These are phyloP conservation scores for Oryza punctata DNA, from an alignment of 176 grass and related monocot species.

Conservation along the genomic window DNA sequence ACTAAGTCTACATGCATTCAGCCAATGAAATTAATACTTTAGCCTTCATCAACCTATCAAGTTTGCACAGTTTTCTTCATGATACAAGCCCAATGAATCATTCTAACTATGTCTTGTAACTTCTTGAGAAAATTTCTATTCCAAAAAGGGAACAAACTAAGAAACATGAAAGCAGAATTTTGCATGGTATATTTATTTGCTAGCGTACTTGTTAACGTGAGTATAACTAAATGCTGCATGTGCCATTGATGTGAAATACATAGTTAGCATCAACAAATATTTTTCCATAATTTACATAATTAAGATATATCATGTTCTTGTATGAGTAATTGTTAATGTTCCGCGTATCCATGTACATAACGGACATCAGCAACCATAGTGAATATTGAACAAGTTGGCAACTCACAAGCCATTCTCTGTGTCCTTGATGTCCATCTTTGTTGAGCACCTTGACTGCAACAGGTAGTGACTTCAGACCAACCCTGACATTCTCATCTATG, in stretches of 20 bases:
- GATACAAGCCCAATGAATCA: slow-evolving; percentile 13
- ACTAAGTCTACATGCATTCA: background rate
- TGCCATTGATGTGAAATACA: background rate
- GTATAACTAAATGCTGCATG: background rate
- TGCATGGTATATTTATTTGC: background rate
- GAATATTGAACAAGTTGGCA: slow-evolving; percentile 40
- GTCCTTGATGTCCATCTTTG: slow-evolving; percentile 97
- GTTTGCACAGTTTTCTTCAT: background rate
- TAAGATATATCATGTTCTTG: slow-evolving; percentile 7
- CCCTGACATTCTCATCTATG: slow-evolving; percentile 99
- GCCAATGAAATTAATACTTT: background rate
- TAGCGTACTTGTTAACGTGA: slow-evolving; percentile 10
- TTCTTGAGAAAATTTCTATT: slow-evolving; percentile 1
- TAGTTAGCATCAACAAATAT: background rate
- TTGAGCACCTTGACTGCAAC: slow-evolving; percentile 98
- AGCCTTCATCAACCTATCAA: slow-evolving; percentile 8
- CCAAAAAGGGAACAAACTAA: background rate
- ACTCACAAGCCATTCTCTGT: slow-evolving; percentile 99
- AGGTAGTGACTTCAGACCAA: slow-evolving; percentile 89
- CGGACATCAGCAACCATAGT: background rate
- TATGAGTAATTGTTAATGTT: background rate
- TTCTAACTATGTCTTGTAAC: slow-evolving; percentile 16
- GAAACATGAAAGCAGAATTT: slow-evolving; percentile 8
- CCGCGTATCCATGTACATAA: slow-evolving; percentile 3
- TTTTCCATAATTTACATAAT: background rate